Evolutionary conservation across 768 basidiomycete species (phyloP).

Genomic region (Suillus fuscotomentosus): DNA sequence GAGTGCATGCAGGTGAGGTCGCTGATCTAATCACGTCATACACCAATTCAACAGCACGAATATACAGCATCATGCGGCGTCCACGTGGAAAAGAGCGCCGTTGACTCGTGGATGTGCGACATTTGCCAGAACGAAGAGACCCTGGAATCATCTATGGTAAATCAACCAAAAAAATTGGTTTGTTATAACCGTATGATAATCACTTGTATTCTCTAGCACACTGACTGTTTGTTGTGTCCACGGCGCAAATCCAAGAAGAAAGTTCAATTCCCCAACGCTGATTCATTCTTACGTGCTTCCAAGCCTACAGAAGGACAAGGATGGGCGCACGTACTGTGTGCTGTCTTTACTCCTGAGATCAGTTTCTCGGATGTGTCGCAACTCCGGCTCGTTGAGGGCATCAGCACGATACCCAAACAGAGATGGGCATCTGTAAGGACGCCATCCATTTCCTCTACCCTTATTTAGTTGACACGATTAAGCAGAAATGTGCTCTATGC

Average conservation of each 20-base stretch:
- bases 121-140: conserved; percentile 83
- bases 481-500: conserved; percentile 77
- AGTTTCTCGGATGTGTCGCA: conserved; percentile 72
- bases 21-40: not conserved
- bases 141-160: conserved; percentile 78
- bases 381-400: conserved; percentile 81
- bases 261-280: conserved; percentile 45
- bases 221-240: conserved; percentile 87
- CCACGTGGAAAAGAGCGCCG: conserved; percentile 55
- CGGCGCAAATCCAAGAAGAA: conserved; percentile 39
- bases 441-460: conserved; percentile 5
- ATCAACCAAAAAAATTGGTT: not conserved
- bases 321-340: conserved; percentile 90
- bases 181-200: conserved; percentile 4
- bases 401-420: conserved; percentile 67
- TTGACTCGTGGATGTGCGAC: conserved; percentile 84
- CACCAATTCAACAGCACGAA: conserved; percentile 10
- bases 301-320: conserved; percentile 93
- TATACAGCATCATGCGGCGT: conserved; percentile 65
- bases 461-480: conserved; percentile 6
- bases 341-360: conserved; percentile 85
- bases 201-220: conserved; percentile 46
- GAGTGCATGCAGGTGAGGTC: conserved; percentile 69
- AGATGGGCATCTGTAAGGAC: conserved; percentile 73
- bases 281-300: conserved; percentile 70